Percentiles rank a stretch among this genome's conserved stretches.
Conservation (phyloP, 305 asterid species). For the Rubia peregrina region DNA sequence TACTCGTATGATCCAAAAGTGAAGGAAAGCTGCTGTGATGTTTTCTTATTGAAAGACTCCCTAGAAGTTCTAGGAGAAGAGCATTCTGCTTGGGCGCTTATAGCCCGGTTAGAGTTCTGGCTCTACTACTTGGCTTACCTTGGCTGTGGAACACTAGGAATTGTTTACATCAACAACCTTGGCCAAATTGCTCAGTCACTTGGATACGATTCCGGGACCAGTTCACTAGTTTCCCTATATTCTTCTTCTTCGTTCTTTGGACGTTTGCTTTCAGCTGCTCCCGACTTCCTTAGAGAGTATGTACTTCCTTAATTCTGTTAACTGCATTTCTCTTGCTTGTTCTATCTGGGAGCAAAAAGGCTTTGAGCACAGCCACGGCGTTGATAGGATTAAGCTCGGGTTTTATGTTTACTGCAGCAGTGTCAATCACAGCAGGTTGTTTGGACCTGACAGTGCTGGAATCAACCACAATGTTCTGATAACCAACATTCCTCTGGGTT, state of each 20-base stretch:
- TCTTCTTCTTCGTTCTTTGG: conserved; percentile 71
- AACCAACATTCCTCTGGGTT: conserved; percentile 61
- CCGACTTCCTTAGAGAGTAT: conserved; percentile 43
- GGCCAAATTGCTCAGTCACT: conserved; percentile 66
- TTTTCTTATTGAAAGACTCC: conserved; percentile 17
- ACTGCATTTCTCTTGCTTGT: too few species aligned
- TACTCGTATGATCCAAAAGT: conserved; percentile 18
- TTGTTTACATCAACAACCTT: conserved; percentile 56
- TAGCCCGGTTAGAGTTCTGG: conserved; percentile 51
- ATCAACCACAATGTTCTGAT: conserved; percentile 61
- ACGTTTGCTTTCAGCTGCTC: conserved; percentile 51
- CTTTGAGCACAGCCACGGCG: conserved; percentile 39
- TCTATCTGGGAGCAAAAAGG: conserved; percentile 33
- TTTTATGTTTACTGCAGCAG: conserved; percentile 51
- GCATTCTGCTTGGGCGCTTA: conserved; percentile 35
- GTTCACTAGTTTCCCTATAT: conserved; percentile 46
- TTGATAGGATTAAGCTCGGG: conserved; percentile 62
- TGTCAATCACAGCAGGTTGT: conserved; percentile 53
- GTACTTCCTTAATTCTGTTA: conserved; percentile 14
- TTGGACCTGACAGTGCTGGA: conserved; percentile 54
- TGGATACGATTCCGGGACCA: conserved; percentile 35
- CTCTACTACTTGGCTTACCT: conserved; percentile 50
- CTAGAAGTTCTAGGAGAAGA: conserved; percentile 46
- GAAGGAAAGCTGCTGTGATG: conserved; percentile 20
- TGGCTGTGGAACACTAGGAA: conserved; percentile 59